phyloP scores from a whole-genome alignment of 129 eudicot species.

The Dittrichia graveolens region DNA sequence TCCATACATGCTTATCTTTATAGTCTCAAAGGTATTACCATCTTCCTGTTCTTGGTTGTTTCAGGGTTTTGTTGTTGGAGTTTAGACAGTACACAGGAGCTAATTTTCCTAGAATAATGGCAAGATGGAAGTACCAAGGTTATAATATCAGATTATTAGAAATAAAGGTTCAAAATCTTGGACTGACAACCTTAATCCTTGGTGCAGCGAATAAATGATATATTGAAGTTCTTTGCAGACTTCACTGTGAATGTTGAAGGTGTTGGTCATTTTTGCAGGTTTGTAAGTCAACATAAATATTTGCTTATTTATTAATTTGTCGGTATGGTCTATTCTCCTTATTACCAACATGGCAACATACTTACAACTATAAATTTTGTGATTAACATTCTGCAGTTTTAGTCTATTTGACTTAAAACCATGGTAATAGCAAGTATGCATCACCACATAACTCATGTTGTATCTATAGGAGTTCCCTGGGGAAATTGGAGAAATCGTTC shows the following conservation, averaged over 20 bases:
- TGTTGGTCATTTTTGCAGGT: conserved; percentile 93
- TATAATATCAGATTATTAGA: neutral
- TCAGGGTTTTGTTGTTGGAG: too few relatives aligned
- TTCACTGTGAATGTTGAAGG: conserved; percentile 81
- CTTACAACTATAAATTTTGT: neutral
- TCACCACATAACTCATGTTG: conserved; percentile 59
- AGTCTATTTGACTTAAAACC: conserved; percentile 70
- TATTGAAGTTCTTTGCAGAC: conserved; percentile 65
- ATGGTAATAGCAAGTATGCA: conserved; percentile 71
- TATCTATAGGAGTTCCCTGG: conserved; percentile 65
- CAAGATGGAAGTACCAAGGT: neutral
- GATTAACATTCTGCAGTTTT: conserved; percentile 48
- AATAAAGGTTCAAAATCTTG: neutral
- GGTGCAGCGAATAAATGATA: conserved; percentile 67
- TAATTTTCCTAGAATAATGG: neutral
- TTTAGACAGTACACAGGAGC: neutral
- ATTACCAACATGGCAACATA: neutral
- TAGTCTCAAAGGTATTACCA: conserved; percentile 69
- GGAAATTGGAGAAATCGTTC: conserved; percentile 90
- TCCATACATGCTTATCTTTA: conserved; percentile 72
- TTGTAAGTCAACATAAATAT: conserved; percentile 8
- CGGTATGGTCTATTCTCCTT: neutral
- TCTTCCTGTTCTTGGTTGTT: neutral
- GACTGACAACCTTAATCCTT: conserved; percentile 6
- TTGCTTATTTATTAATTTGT: neutral